Base-by-base conservation (phyloP, 345 rosid species). In the Eucalyptus pauciflora region DNA sequence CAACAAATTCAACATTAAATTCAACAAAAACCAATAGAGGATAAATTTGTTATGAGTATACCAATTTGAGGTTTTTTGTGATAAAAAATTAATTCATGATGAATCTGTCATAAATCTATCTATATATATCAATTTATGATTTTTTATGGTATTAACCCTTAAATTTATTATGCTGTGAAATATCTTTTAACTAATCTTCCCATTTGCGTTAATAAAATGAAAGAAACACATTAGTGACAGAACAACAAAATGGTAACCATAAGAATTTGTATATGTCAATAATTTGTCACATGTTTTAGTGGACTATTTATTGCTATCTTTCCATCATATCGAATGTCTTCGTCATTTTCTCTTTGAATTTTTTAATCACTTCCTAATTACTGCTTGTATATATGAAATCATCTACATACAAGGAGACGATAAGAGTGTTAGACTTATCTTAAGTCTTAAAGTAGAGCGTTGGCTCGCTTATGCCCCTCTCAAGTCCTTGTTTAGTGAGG, bases 1-100 rank as follows among this genome's bases (percentile, higher is more conserved):
- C 1, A 52, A 10, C 58, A 52, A 52, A 52, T 52, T 52, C 24
- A 52, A 52, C 24, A 18, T 52, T 52, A 52, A 18, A 52, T 52
- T 52, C 4, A 0, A 52, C 58, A 52, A 18, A 52, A 52, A 3
- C 0, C 10, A 52, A 18, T 52, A 52, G 0, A 52, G 0, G 1
- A 52, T 52, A 52, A 52, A 52, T 52, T 18, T 18, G 24, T 52
- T 4, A 18, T 1, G 20, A 52, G 2, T 52, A 52, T 52, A 52
- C 24, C 1, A 18, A 0, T 52, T 52, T 52, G 10, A 0, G 4
- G 8, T 52, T 18, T 52, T 52, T 52, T 52, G 10, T 52, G 1
- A 52, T 18, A 18, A 52, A 52, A 52, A 18, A 52, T 52, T 52
- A 52, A 52, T 52, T 18, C 58, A 8, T 52, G 25, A 52, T 52